Evolutionary conservation across 2,329 filamentous ascomycete genomes (phyloP).

Genomic region (Microcera coccophila): DNA sequence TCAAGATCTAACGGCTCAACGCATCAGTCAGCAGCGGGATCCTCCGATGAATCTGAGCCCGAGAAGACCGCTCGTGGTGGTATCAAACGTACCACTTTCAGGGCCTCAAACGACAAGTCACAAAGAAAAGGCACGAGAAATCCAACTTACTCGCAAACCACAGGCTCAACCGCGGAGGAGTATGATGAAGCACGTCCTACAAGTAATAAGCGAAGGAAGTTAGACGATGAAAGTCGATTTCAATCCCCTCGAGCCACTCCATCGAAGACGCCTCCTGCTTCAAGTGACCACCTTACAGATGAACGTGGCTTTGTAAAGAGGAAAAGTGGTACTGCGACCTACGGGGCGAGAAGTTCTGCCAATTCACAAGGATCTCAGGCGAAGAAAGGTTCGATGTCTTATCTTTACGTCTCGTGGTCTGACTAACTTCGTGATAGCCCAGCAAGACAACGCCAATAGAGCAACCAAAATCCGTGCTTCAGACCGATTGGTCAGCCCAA

Average conservation of each 20-base stretch:
- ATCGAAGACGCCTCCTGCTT: conserved; percentile 8
- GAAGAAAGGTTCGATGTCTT: conserved; percentile 14
- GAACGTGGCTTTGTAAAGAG: conserved; percentile 23
- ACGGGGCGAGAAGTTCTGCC: conserved; percentile 16
- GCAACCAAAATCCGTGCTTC: not conserved
- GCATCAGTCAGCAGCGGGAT: conserved; percentile 1
- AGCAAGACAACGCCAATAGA: not conserved
- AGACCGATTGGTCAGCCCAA: not conserved
- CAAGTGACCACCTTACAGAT: conserved; percentile 21
- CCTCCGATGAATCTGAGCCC: conserved; percentile 26
- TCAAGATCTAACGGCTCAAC: not conserved
- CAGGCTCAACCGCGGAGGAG: not conserved
- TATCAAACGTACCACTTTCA: conserved; percentile 36
- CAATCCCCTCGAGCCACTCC: not conserved
- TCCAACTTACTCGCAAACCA: conserved; percentile 2
- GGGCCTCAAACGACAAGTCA: conserved; percentile 1
- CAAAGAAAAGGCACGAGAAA: conserved; percentile 6
- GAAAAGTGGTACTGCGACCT: conserved; percentile 21
- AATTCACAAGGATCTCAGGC: conserved; percentile 23
- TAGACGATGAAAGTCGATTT: not conserved
- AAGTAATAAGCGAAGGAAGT: conserved; percentile 10
- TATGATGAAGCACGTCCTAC: conserved; percentile 4
- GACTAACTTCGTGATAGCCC: conserved; percentile 5
- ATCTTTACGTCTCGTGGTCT: not conserved
- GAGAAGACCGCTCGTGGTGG: conserved; percentile 23